Evolutionary conservation across 2,329 filamentous ascomycete genomes (phyloP).

Genomic region (Penicillium brasilianum): DNA sequence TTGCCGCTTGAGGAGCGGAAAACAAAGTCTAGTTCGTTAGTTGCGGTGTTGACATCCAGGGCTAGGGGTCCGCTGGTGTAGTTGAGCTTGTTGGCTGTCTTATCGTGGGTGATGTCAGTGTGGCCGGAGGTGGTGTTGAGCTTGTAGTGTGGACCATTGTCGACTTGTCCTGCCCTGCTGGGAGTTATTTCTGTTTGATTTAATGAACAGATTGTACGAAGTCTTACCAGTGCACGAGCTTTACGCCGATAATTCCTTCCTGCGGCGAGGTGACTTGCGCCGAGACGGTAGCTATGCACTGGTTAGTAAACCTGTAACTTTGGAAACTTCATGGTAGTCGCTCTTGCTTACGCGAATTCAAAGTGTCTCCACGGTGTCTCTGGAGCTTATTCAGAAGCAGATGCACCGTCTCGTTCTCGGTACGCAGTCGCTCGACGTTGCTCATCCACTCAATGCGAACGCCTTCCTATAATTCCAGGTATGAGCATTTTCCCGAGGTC

Average conservation of each 20-base stretch:
- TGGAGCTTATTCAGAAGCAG: conserved; percentile 46
- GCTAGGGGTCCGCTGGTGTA: conserved; percentile 42
- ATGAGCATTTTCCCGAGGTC: neutral
- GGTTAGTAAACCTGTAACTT: neutral
- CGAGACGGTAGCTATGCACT: conserved; percentile 39
- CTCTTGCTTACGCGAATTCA: conserved; percentile 41
- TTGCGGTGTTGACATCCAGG: conserved; percentile 39
- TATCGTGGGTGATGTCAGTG: conserved; percentile 35
- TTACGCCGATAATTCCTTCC: conserved; percentile 48
- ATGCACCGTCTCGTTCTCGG: conserved; percentile 40
- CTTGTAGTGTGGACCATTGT: conserved; percentile 45
- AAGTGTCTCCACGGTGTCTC: conserved; percentile 45
- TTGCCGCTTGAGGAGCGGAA: conserved; percentile 34
- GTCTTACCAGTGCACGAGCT: conserved; percentile 44
- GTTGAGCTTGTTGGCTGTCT: conserved; percentile 30
- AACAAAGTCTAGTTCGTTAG: conserved; percentile 43
- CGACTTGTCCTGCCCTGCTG: conserved; percentile 41
- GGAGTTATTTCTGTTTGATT: conserved; percentile 1
- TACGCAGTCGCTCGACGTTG: conserved; percentile 44
- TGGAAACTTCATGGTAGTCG: neutral
- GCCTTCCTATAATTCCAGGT: conserved; percentile 35
- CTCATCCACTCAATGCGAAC: conserved; percentile 49
- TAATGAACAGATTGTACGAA: neutral
- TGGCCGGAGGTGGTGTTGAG: conserved; percentile 36
- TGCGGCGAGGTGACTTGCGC: conserved; percentile 42